Evolutionary conservation across 2,329 filamentous ascomycete species (phyloP), one percentile per base, ranked within the genome.

Genomic region (Hymenoscyphus linearis): DNA sequence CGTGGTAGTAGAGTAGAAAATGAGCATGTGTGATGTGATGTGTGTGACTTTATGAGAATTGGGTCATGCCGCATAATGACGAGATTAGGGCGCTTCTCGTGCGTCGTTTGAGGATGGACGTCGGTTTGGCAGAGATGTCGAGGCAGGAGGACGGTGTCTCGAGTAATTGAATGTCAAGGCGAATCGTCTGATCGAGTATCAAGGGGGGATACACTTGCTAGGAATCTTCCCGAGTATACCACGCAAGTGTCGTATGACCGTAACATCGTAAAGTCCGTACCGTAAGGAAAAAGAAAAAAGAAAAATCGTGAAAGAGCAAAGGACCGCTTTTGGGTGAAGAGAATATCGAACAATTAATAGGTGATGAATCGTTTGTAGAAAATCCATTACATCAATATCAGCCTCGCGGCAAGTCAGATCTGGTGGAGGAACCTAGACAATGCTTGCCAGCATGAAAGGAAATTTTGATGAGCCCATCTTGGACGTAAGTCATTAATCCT

Each of bases 401-500:
- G 83, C 82, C 82, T 85, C 78, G 82, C 81, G 82, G 82, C 82
- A 82, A 81, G 78, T 79, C 78, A 83, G 78, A 83, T 85, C 82
- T 85, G 81, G 67, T 85, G 81, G 67, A 67, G 66, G 76, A 76
- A 75, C 76, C 78, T 74, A 72, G 73, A 73, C 67, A 75, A 73
- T 75, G 72, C 74, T 76, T 75, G 76, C 74, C 76, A 76, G 76
- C 78, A 78, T 78, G 80, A 80, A 78, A 76, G 79, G 74, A 76
- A 77, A 79, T 76, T 47, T 76, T 74, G 63, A 66, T 62, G 62
- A 63, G 60, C 55, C 60, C 60, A 55, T 10, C 40, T n/a, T 22
- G 57, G 57, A 60, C 52, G 26, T 36, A 37, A 22, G 27, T 7
- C n/a, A 52, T 65, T 71, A 74, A 40, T 74, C 71, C 67, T 74